phyloP scores from a whole-genome alignment of 2,329 filamentous ascomycete genomes.

The Boeremia lycopersici region DNA sequence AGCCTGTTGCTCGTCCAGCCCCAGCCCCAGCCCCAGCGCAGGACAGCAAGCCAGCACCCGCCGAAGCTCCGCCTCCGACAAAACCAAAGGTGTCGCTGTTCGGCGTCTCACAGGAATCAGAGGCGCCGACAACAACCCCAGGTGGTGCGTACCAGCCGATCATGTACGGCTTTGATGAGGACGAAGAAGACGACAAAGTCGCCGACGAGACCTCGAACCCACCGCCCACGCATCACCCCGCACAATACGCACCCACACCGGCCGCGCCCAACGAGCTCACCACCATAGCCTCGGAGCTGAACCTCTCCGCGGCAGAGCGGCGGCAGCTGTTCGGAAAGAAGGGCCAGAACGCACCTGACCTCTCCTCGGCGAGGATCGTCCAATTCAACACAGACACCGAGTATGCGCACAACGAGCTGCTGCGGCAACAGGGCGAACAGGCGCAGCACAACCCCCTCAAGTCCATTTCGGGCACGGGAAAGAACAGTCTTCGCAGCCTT shows the following conservation, averaged over 20 bases:
- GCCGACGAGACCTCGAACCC: constrained; percentile 4
- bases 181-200: constrained; percentile 26
- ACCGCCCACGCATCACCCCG: constrained; percentile 11
- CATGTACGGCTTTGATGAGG: constrained; percentile 36
- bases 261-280: constrained; percentile 63
- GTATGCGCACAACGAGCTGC: constrained; percentile 81
- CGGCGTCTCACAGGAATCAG: constrained; percentile 60
- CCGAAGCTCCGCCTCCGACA: constrained; percentile 33
- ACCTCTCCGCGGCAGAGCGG: constrained; percentile 75
- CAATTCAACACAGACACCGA: constrained; percentile 90
- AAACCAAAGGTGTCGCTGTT: constrained; percentile 74
- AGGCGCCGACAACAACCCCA: constrained; percentile 26
- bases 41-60: constrained; percentile 10
- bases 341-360: constrained; percentile 50
- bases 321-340: constrained; percentile 85
- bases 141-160: constrained; percentile 48
- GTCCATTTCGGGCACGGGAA: constrained; percentile 76
- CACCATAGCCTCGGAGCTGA: constrained; percentile 75
- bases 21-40: constrained; percentile 2
- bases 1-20: constrained; percentile 19
- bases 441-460: constrained; percentile 81
- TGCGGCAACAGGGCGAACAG: constrained; percentile 72
- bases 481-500: constrained; percentile 87
- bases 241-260: constrained; percentile 19
- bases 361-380: constrained; percentile 69